Conservation (phyloP, 1,139 yeast genomes). For the Saccharomyces hybrid region DNA sequence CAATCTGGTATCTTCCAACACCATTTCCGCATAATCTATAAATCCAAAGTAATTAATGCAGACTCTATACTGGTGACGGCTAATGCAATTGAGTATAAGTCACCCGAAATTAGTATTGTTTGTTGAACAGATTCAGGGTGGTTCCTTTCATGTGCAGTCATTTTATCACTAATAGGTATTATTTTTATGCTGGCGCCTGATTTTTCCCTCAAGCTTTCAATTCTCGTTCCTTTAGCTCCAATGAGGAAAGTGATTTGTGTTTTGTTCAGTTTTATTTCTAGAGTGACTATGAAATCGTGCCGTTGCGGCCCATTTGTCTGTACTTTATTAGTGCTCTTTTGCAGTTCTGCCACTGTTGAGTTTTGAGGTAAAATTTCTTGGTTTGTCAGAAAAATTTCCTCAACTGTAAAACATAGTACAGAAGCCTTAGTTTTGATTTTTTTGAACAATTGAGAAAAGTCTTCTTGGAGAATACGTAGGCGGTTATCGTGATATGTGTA, state of each 20-base stretch:
- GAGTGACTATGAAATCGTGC: constrained; percentile 1
- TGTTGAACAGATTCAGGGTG: constrained; percentile 20
- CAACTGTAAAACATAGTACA: not conserved
- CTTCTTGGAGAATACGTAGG: not conserved
- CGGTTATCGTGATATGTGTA: not conserved
- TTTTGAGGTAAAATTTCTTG: not conserved
- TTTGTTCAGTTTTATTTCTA: constrained; percentile 22
- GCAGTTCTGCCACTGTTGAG: not conserved
- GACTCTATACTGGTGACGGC: constrained; percentile 22
- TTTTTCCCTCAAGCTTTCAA: constrained; percentile 23
- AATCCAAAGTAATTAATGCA: not conserved
- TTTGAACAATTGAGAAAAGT: not conserved
- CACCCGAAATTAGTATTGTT: constrained; percentile 30
- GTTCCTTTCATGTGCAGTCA: constrained; percentile 10
- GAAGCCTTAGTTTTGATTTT: not conserved
- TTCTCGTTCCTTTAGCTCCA: constrained; percentile 31
- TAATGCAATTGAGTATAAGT: constrained; percentile 15
- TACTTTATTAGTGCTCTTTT: not conserved
- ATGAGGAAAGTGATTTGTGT: constrained; percentile 32
- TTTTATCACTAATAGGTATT: constrained; percentile 25
- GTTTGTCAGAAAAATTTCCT: not conserved
- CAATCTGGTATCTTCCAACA: not conserved
- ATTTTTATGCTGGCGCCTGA: constrained; percentile 31
- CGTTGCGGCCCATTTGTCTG: not conserved
- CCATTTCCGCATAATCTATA: not conserved